These are phyloP conservation scores for Neopestalotiopsis clavispora DNA, from an alignment of 2,329 filamentous ascomycete genomes.

Conservation along the genomic window DNA sequence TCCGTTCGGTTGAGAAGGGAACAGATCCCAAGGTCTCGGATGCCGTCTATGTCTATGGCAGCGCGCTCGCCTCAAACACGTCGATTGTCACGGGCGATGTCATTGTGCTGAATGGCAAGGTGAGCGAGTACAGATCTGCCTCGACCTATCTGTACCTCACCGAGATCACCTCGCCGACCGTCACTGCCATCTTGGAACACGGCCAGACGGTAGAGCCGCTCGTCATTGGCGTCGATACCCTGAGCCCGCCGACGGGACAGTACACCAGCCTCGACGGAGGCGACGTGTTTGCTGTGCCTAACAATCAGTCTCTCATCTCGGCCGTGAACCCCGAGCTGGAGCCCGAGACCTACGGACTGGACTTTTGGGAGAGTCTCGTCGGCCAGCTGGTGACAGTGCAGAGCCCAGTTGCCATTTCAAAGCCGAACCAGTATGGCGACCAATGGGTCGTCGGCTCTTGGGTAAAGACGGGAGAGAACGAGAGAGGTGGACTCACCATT, in stretches of 20 bases:
- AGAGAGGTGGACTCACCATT: slow-evolving; percentile 68
- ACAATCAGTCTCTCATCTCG: slow-evolving; percentile 63
- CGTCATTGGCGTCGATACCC: slow-evolving; percentile 63
- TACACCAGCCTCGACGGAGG: slow-evolving; percentile 68
- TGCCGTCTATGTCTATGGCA: slow-evolving; percentile 68
- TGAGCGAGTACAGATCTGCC: slow-evolving; percentile 61
- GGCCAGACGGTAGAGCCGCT: slow-evolving; percentile 60
- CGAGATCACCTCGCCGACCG: slow-evolving; percentile 61
- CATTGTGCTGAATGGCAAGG: slow-evolving; percentile 62
- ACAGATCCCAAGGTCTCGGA: slow-evolving; percentile 63
- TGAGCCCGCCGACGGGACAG: slow-evolving; percentile 63
- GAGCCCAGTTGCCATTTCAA: slow-evolving; percentile 59
- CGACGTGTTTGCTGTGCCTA: slow-evolving; percentile 68
- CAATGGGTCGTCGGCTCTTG: slow-evolving; percentile 72
- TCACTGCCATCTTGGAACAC: slow-evolving; percentile 57
- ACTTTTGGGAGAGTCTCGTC: slow-evolving; percentile 74
- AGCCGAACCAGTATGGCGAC: slow-evolving; percentile 69
- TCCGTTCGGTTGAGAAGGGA: slow-evolving; percentile 64
- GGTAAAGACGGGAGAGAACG: slow-evolving; percentile 65
- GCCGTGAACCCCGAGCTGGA: slow-evolving; percentile 63
- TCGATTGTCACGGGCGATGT: slow-evolving; percentile 61
- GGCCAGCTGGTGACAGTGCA: slow-evolving; percentile 71
- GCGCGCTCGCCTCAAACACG: slow-evolving; percentile 53
- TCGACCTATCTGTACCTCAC: slow-evolving; percentile 66
- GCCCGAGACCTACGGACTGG: slow-evolving; percentile 67